Evolutionary conservation across 1,139 yeast genomes (phyloP).

Genomic region (Kurtzmaniella quercitrusa): DNA sequence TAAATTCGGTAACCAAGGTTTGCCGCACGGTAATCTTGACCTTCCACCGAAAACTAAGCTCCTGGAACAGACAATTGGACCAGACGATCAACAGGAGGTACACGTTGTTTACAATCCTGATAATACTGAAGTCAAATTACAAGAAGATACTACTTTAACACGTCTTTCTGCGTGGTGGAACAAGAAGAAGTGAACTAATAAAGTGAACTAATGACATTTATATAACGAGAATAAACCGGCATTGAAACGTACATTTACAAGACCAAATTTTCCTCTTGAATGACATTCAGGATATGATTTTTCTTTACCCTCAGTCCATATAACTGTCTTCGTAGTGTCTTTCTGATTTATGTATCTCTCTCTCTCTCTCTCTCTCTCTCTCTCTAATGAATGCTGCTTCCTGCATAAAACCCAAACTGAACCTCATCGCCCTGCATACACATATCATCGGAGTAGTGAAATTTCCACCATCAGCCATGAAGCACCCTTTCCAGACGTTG

Average conservation of each 20-base stretch:
- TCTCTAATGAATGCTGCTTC: background rate
- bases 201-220: background rate
- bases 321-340: no score
- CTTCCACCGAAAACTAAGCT: background rate
- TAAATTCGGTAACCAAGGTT: background rate
- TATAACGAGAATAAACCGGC: background rate
- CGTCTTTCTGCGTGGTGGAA: constrained; percentile 9
- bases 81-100: background rate
- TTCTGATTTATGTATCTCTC: no score
- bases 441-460: background rate
- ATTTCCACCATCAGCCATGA: constrained; percentile 27
- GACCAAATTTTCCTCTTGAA: background rate
- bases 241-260: no score
- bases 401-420: background rate
- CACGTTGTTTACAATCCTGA: constrained; percentile 2
- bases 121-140: background rate
- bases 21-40: background rate
- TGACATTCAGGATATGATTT: background rate
- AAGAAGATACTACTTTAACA: constrained; percentile 7
- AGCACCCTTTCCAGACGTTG: constrained; percentile 66
- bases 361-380: background rate
- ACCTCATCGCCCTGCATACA: constrained; percentile 1
- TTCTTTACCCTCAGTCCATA: no score
- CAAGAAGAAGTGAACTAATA: constrained; percentile 7
- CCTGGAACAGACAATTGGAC: background rate